Conservation (phyloP, 768 basidiomycete genomes). For the Candolleomyces eurysporus region DNA sequence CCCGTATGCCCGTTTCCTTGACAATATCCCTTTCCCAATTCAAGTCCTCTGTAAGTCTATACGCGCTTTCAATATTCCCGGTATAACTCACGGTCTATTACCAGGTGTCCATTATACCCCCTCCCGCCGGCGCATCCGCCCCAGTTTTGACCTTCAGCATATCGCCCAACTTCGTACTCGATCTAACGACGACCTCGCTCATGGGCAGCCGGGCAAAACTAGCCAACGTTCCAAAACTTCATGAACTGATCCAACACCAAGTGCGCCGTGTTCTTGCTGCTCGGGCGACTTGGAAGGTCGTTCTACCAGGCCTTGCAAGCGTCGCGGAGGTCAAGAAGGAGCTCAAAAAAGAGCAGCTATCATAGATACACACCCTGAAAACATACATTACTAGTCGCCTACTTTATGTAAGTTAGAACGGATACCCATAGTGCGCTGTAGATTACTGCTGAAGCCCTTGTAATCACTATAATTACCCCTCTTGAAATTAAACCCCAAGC, state of each 20-base stretch:
- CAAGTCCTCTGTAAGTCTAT: constrained; percentile 55
- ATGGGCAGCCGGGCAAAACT: constrained; percentile 97
- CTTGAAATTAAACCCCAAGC: constrained; percentile 39
- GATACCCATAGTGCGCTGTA: not conserved
- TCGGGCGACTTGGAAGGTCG: constrained; percentile 63
- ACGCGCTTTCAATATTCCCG: constrained; percentile 1
- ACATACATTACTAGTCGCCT: not conserved
- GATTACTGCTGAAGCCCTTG: not conserved
- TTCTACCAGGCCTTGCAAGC: constrained; percentile 60
- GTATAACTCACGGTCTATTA: constrained; percentile 5
- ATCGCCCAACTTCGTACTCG: constrained; percentile 82
- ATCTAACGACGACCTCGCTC: constrained; percentile 84
- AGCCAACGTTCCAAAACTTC: constrained; percentile 94
- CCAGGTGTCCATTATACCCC: constrained; percentile 66
- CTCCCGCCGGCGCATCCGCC: constrained; percentile 47
- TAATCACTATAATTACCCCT: constrained; percentile 1
- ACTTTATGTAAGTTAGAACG: not conserved
- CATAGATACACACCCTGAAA: not conserved
- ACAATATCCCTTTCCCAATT: constrained; percentile 77
- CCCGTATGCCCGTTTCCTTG: constrained; percentile 77
- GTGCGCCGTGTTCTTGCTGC: constrained; percentile 63
- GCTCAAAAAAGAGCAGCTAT: constrained; percentile 26
- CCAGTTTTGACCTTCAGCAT: constrained; percentile 71
- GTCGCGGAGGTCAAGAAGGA: constrained; percentile 32
- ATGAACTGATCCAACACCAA: constrained; percentile 89